Evolutionary conservation across 2,329 filamentous ascomycete species (phyloP), one percentile per base, ranked within the genome.

Genomic region (Tolypocladium endophyticum): DNA sequence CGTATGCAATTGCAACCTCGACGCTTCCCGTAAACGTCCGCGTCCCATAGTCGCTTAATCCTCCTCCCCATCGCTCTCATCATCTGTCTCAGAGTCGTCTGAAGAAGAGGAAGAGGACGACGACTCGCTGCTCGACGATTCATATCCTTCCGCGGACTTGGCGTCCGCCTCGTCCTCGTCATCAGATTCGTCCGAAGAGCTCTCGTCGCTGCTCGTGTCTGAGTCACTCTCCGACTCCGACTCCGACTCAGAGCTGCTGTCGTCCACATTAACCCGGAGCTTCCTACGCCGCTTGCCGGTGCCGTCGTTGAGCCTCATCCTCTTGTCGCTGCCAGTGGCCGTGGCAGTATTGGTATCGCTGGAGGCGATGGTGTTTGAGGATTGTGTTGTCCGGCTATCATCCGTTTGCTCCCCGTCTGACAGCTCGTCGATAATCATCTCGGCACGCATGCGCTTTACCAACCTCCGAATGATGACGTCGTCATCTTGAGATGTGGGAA

Each of bases 381-480:
- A 69, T 20, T 66, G 68, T 23, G 69, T 69, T 9, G 66, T 67
- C 14, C 64, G 66, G 64, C 69, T 72, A 43, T 65, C 59, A 61
- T 72, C 71, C 55, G 72, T 75, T 58, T 78, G 75, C 28, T 76
- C 79, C 56, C 73, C 74, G 57, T 81, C 79, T 0, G 76, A 78
- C n/a, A 87, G 73, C 66, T 83, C 79, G 38, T 79, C 78, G 39
- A 84, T 64, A 36, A 87, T 76, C 63, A 78, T 76, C 70, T 87
- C 84, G 11, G 84, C 81, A 38, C 85, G 81, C 76, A 86, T 85
- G 58, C 85, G 81, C 75, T 85, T 86, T 54, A 84, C 77, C 57
- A 85, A 75, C 33, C 84, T 79, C 60, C 75, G 74, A 61, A 81
- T 78, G 70, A 87, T 77, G 50, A 77, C 74, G 50, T 75, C 68